These are phyloP conservation scores for Fonsecaea pedrosoi DNA, from an alignment of 2,329 filamentous ascomycete species.

Conservation along the genomic window DNA sequence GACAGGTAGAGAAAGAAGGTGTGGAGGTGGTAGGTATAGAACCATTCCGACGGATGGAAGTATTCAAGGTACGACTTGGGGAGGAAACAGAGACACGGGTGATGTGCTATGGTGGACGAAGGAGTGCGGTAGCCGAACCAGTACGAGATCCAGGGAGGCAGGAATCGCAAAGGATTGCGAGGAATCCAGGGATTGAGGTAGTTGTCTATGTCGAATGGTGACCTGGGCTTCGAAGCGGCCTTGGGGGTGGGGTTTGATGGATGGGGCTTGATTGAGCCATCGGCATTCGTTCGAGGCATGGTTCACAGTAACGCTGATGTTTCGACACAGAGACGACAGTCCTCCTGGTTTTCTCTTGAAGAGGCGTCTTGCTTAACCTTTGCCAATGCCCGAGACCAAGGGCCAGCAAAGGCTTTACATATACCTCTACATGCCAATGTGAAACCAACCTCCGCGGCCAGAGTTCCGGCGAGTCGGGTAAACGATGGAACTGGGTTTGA, in stretches of 20 bases:
- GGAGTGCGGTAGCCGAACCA: slow-evolving; percentile 68
- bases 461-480: slow-evolving; percentile 13
- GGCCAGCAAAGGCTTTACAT: not conserved
- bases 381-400: not conserved
- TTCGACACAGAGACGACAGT: not conserved
- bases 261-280: not conserved
- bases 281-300: slow-evolving; percentile 4
- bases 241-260: not conserved
- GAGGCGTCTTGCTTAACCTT: not conserved
- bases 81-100: slow-evolving; percentile 10
- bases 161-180: slow-evolving; percentile 63
- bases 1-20: slow-evolving; percentile 67
- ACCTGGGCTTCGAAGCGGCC: not conserved
- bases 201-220: slow-evolving; percentile 73
- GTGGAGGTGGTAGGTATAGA: slow-evolving; percentile 50
- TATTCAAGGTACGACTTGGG: not conserved
- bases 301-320: not conserved
- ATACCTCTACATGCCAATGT: not conserved
- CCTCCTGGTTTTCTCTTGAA: not conserved
- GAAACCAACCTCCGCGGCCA: not conserved
- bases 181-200: slow-evolving; percentile 75
- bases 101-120: not conserved
- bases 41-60: slow-evolving; percentile 7
- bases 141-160: slow-evolving; percentile 71
- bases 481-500: slow-evolving; percentile 8